Evolutionary conservation across 805 yeast genomes (phyloP).

Genomic region (Clavispora santaluciae): DNA sequence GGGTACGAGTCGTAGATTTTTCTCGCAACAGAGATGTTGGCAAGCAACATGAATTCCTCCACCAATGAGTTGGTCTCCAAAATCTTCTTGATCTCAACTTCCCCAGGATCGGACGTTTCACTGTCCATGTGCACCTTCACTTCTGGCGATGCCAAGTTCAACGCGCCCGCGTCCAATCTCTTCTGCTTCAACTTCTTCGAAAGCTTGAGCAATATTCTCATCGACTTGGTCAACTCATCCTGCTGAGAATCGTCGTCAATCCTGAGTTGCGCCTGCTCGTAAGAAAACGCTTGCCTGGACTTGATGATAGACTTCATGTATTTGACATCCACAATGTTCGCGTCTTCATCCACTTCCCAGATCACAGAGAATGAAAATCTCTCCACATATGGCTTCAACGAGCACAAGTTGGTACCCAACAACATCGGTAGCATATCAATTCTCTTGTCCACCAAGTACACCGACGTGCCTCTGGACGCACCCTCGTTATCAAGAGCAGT

Average conservation of each 20-base stretch:
- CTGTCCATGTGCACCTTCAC: constrained; percentile 96
- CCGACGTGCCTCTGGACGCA: constrained; percentile 95
- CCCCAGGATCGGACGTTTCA: constrained; percentile 95
- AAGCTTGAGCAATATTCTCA: constrained; percentile 74
- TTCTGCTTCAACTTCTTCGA: constrained; percentile 81
- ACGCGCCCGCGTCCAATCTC: constrained; percentile 91
- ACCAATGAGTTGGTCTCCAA: constrained; percentile 93
- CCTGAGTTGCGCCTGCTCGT: constrained; percentile 86
- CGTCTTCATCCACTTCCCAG: constrained; percentile 90
- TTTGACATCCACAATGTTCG: constrained; percentile 72
- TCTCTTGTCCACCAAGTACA: constrained; percentile 94
- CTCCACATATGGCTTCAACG: constrained; percentile 91
- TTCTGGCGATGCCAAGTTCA: constrained; percentile 95
- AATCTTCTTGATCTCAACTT: constrained; percentile 84
- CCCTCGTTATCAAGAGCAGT: constrained; percentile 94
- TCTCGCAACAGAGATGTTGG: constrained; percentile 92
- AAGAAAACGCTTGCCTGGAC: constrained; percentile 92
- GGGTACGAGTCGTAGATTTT: constrained; percentile 91
- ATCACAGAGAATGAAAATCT: constrained; percentile 92
- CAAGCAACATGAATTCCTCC: constrained; percentile 97
- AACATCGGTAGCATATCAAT: constrained; percentile 97
- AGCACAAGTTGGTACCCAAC: constrained; percentile 92
- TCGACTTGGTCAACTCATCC: constrained; percentile 85
- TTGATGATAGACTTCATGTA: constrained; percentile 84
- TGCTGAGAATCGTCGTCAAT: constrained; percentile 73